These are phyloP conservation scores for Psidium guajava DNA, from an alignment of 345 rosid species.

Conservation along the genomic window DNA sequence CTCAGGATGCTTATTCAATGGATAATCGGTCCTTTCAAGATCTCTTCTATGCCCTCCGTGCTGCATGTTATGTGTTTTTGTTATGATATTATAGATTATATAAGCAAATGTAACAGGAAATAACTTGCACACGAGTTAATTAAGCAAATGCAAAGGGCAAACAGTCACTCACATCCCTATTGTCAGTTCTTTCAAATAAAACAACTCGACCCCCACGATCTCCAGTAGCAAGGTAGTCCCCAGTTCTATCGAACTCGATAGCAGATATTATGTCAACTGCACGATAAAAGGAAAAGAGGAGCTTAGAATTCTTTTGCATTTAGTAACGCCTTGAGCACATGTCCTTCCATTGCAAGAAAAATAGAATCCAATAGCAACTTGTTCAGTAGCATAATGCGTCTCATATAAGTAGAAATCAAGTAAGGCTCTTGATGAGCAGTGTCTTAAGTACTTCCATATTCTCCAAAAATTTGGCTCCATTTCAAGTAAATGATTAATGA, in stretches of 20 bases:
- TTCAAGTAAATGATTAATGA: not conserved
- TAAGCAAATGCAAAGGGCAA: not conserved
- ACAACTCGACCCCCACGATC: slow-evolving; percentile 98
- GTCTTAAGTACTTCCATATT: not conserved
- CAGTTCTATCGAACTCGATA: slow-evolving; percentile 72
- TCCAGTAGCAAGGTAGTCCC: slow-evolving; percentile 87
- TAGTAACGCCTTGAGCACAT: not conserved
- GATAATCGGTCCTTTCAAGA: slow-evolving; percentile 55
- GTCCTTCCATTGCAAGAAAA: not conserved
- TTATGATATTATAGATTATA: not conserved
- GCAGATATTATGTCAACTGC: slow-evolving; percentile 94
- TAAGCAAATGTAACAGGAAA: not conserved
- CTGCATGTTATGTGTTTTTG: slow-evolving; percentile 23
- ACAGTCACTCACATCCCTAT: slow-evolving; percentile 41
- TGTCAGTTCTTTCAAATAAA: slow-evolving; percentile 78
- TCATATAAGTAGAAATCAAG: not conserved
- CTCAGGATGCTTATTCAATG: slow-evolving; percentile 56
- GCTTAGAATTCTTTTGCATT: not conserved
- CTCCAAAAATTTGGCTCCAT: not conserved
- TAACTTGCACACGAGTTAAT: not conserved
- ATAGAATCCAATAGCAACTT: not conserved
- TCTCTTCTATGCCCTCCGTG: slow-evolving; percentile 51
- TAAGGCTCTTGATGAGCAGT: not conserved
- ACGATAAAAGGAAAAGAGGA: slow-evolving; percentile 6
- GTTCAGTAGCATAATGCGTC: not conserved